Base-by-base conservation (phyloP, 1,284 basidiomycete species). In the Pseudozyma sp. region DNA sequence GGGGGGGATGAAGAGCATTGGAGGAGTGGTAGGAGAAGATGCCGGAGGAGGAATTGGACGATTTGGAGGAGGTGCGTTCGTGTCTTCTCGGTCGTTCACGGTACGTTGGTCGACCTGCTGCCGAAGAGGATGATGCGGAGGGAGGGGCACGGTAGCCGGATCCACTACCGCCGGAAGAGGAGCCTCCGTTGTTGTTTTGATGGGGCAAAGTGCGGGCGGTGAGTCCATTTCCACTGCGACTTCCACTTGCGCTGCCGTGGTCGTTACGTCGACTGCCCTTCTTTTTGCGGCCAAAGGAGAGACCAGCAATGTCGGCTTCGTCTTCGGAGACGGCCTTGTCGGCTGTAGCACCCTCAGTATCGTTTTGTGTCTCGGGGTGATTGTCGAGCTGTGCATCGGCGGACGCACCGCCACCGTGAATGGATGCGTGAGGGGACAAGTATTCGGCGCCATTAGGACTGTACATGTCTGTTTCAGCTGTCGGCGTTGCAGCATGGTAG, bases 301-400 rank as follows among this genome's bases (percentile, higher is more conserved):
- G 64, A 1, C 79, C 79, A 3, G 77, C 79, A 31, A 81, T 81
- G 47, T 81, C 79, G 2, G 79, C 78, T 47, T 81, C 79, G 53
- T 81, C 79, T 43, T 81, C 79, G 0, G 77, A 77, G 5, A 65
- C 59, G 6, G 55, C 18, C 10, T 65, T 57, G 35, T 70, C 62
- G 7, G 59, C 65, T 19, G 39, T 11, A 3, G 52, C 36, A 9
- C 38, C 31, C 42, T 55, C 53, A n/a, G 16, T 43, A 31, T 14
- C 38, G 3, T 25, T 3, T 25, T 49, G 44, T 18, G 18, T 21
- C 11, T 18, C 13, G 1, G 48, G 36, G 13, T 49, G 31, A 34
- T 55, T 10, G 14, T 21, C 18, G 3, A 44, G 14, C 4, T 52
- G 36, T 39, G 36, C 25, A 12, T 21, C 52, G 19, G 38, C 16